Base-by-base conservation (phyloP, 306 rosid genomes). In the Pterocarpus santalinus region DNA sequence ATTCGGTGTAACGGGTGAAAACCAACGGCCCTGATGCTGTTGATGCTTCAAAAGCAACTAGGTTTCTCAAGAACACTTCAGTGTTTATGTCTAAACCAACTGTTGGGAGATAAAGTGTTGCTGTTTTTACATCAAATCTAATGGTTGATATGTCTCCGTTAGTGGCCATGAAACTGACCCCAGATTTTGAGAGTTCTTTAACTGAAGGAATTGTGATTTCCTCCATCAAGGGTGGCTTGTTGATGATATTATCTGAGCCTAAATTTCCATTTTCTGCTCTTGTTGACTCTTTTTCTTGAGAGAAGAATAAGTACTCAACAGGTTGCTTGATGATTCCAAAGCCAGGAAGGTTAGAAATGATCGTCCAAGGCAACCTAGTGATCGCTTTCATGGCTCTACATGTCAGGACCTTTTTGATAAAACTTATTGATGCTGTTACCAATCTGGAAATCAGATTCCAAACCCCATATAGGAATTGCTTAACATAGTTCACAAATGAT, bases 31-130 rank as follows among this genome's bases (percentile, higher is more conserved):
- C 92, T 0, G 89, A 81, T 65, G 88, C 75, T 7, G 51, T 89
- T 79, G 92, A 92, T 33, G 97, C 95, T 83, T 95, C 98, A 51
- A 92, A 95, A 34, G 97, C 97, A 16, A 90, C 91, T 60, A 92
- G 82, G 39, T 91, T 95, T 83, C 93, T 90, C 76, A 95, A 47
- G 33, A 91, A 30, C 33, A 90, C 92, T 79, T 85, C 88, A 3
- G 88, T 81, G 78, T 91, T 90, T 1, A 89, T 79, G 64, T 92
- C 94, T 46, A 91, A 70, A 67, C 69, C 72, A 34, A 92, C 71
- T 9, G 77, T 55, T 22, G 98, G 97, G 74, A 94, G 97, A 84
- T 89, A 74, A 33, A 94, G 36, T 41, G 86, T 88, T 36, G 30
- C 52, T 1, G 85, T 53, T 57, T 90, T 86, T 0, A 75, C 43